Evolutionary conservation across 2,329 filamentous ascomycete species (phyloP).

Genomic region (Rhinocladiella similis): DNA sequence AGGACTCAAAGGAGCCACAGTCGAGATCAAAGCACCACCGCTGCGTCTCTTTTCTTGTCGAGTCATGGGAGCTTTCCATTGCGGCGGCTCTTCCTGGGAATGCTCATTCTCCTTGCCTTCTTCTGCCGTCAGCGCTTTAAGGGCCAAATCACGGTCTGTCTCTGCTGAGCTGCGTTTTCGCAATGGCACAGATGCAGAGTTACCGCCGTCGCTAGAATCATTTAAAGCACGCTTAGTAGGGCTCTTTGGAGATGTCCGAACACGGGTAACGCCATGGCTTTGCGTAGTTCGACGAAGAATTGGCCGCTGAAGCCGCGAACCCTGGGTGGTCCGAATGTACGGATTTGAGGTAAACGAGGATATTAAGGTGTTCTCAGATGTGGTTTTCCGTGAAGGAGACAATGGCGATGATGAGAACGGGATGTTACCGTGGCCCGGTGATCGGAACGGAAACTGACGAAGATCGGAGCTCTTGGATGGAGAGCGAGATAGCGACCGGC

Average conservation of each 20-base stretch:
- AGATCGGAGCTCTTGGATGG: slow-evolving; percentile 74
- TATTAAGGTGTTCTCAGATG: slow-evolving; percentile 55
- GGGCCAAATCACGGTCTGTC: slow-evolving; percentile 49
- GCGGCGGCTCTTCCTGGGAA: slow-evolving; percentile 21
- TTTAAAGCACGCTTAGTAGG: slow-evolving; percentile 76
- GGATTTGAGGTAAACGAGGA: slow-evolving; percentile 52
- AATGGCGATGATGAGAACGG: slow-evolving; percentile 54
- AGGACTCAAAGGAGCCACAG: slow-evolving; percentile 65
- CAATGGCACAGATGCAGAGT: slow-evolving; percentile 55
- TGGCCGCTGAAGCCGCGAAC: slow-evolving; percentile 58
- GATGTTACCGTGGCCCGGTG: slow-evolving; percentile 52
- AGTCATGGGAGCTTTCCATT: slow-evolving; percentile 40
- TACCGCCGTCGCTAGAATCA: slow-evolving; percentile 69
- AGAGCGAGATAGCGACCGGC: slow-evolving; percentile 88
- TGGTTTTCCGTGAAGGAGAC: slow-evolving; percentile 58
- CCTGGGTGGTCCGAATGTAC: slow-evolving; percentile 66
- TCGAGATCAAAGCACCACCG: slow-evolving; percentile 49
- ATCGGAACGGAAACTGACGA: slow-evolving; percentile 55
- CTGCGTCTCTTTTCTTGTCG: slow-evolving; percentile 52
- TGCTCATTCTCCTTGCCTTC: slow-evolving; percentile 29
- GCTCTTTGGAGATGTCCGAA: slow-evolving; percentile 74
- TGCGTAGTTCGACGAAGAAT: slow-evolving; percentile 41
- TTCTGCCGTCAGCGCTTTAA: slow-evolving; percentile 35
- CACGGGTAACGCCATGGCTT: slow-evolving; percentile 48
- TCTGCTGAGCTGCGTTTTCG: slow-evolving; percentile 40